A percentile compares a stretch with the other conserved stretches of the same genome.
Evolutionary conservation across 352 stramenopile genomes (phyloP).

Genomic region (Pythium pectinolyticum): DNA sequence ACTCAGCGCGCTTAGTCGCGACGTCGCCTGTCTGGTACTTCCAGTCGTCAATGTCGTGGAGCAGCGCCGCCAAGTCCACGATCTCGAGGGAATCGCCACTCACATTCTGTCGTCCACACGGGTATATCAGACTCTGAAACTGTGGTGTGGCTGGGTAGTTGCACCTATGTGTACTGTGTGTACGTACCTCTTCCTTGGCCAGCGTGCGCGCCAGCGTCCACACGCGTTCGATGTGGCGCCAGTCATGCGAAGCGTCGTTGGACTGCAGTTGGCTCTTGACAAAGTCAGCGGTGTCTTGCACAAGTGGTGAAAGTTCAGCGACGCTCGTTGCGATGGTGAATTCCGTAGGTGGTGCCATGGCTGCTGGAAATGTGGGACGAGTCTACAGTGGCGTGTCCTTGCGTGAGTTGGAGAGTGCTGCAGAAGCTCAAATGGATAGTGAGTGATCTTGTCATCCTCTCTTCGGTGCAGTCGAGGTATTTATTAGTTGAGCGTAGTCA

Average conservation of each 20-base stretch:
- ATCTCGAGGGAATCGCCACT: slow-evolving; percentile 60
- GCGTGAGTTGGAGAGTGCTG: neutral
- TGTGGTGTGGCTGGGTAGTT: neutral
- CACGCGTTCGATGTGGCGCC: slow-evolving; percentile 87
- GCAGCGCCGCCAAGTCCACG: slow-evolving; percentile 79
- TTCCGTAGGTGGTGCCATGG: slow-evolving; percentile 27
- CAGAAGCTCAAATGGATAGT: neutral
- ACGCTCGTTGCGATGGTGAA: slow-evolving; percentile 19
- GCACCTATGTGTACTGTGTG: neutral
- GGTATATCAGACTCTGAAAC: neutral
- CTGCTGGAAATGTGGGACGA: neutral
- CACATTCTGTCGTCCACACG: slow-evolving; percentile 49
- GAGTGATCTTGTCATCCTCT: no score
- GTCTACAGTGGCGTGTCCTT: no score
- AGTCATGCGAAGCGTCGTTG: slow-evolving; percentile 87
- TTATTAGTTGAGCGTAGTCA: no score
- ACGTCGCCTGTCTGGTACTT: slow-evolving; percentile 75
- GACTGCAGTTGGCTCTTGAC: slow-evolving; percentile 66
- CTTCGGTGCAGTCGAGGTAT: no score
- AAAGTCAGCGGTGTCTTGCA: slow-evolving; percentile 71
- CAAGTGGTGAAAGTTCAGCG: slow-evolving; percentile 39
- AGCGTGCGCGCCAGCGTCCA: slow-evolving; percentile 72
- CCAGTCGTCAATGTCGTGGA: slow-evolving; percentile 92
- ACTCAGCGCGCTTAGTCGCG: slow-evolving; percentile 55
- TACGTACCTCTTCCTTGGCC: slow-evolving; percentile 69